These are phyloP conservation scores for Populus euphratica DNA, from an alignment of 345 rosid genomes.

Conservation along the genomic window DNA sequence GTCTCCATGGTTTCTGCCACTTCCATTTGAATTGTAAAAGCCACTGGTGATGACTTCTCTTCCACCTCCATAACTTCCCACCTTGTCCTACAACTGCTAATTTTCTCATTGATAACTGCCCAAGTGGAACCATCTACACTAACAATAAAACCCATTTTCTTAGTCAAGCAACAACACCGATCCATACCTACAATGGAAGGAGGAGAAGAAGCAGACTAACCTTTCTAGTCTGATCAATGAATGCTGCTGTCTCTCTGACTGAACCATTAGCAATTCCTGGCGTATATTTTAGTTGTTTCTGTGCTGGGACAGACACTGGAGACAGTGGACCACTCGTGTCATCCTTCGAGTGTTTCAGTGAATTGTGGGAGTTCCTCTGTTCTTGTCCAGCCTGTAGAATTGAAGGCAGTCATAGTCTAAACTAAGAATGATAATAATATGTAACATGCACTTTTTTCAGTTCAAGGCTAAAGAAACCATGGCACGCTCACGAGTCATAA, in stretches of 20 bases:
- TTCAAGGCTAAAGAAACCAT: background rate
- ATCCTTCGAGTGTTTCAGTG: slow-evolving; percentile 57
- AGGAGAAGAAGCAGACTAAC: slow-evolving; percentile 32
- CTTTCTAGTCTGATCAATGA: slow-evolving; percentile 64
- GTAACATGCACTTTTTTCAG: background rate
- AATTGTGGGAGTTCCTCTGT: slow-evolving; percentile 58
- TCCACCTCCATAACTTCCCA: slow-evolving; percentile 99
- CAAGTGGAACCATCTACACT: slow-evolving; percentile 85
- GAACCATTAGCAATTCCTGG: slow-evolving; percentile 82
- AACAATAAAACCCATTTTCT: slow-evolving; percentile 9
- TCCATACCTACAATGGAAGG: background rate
- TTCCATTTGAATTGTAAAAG: slow-evolving; percentile 96
- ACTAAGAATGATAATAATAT: background rate
- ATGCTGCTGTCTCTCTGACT: slow-evolving; percentile 54
- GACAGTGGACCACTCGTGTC: slow-evolving; percentile 57
- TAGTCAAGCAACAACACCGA: slow-evolving; percentile 14
- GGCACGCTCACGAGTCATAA: background rate
- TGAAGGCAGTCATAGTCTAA: slow-evolving; percentile 1
- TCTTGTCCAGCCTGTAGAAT: slow-evolving; percentile 27
- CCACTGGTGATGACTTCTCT: slow-evolving; percentile 99
- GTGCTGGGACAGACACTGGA: slow-evolving; percentile 77
- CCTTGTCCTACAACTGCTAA: slow-evolving; percentile 62
- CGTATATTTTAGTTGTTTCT: slow-evolving; percentile 85
- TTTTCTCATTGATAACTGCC: slow-evolving; percentile 69
- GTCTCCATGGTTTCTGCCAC: slow-evolving; percentile 99